Conservation (phyloP, 2,329 filamentous ascomycete genomes). For the Paecilomyces sp. region DNA sequence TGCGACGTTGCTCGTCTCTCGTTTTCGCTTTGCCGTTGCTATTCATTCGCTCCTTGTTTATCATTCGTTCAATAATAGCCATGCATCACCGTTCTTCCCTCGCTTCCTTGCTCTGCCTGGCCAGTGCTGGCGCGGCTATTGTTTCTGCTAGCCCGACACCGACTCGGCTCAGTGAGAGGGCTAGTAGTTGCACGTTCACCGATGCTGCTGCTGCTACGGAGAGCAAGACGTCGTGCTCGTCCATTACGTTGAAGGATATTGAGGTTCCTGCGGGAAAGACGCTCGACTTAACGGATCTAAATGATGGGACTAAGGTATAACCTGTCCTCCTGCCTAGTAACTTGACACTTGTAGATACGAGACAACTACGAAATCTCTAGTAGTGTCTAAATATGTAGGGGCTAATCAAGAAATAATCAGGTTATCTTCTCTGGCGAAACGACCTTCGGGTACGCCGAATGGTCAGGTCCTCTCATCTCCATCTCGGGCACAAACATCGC, state of each 20-base stretch:
- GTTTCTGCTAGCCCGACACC: constrained; percentile 16
- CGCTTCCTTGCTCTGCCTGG: not conserved
- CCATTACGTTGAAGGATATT: constrained; percentile 48
- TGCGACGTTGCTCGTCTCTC: not conserved
- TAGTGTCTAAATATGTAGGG: too few relatives aligned
- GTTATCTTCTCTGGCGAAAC: constrained; percentile 60
- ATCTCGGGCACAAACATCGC: constrained; percentile 52
- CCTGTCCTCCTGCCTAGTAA: not conserved
- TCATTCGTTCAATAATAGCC: not conserved
- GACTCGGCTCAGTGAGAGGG: constrained; percentile 18
- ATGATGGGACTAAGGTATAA: constrained; percentile 41
- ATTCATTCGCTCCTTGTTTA: not conserved
- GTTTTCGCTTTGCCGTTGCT: not conserved
- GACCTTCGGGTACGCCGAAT: constrained; percentile 60
- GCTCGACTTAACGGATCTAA: constrained; percentile 51
- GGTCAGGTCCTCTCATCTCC: constrained; percentile 57
- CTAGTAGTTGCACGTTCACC: constrained; percentile 50
- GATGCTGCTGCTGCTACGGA: constrained; percentile 42
- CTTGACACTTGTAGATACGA: not conserved
- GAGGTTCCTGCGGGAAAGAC: constrained; percentile 52
- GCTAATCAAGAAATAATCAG: constrained; percentile 9
- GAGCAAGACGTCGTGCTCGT: constrained; percentile 46
- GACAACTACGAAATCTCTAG: not conserved
- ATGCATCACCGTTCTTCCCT: not conserved
- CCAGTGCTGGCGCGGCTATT: constrained; percentile 8